Base-by-base conservation (phyloP, 331 rosid genomes). In the Arachis monticola region DNA sequence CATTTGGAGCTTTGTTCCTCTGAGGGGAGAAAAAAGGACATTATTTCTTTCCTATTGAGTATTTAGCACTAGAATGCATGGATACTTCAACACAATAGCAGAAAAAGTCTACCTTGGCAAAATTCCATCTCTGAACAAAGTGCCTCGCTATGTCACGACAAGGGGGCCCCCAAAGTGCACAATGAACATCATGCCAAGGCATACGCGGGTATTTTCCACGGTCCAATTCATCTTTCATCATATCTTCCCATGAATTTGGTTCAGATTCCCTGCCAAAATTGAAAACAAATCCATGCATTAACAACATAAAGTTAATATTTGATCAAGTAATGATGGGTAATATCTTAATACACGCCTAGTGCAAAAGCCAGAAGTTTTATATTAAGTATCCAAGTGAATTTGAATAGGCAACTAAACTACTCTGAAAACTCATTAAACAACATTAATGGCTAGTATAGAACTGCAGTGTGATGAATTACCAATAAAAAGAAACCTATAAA, bases 131-230 rank as follows among this genome's bases (percentile, higher is more conserved):
- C 88, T 95, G 99, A 85, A 95, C 99, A 84, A 95, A 95, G 80
- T 95, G 99, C 84, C 99, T 95, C 59, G 99, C 99, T 70, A 92
- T 77, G 71, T 95, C 99, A 72, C 96, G 98, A 84, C 99, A 95
- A 52, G 99, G 94, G 76, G 99, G 97, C 71, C 99, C 99, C 97
- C 96, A 92, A 70, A 95, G 89, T 80, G 99, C 97, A 83, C 99
- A 95, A 58, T 92, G 98, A 74, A 95, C 99, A 60, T 95, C 99
- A 79, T 95, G 98, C 99, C 99, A 95, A 73, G 99, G 99, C 99
- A 95, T 92, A 30, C 99, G 98, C 17, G 99, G 99, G 82, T 89
- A 92, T 74, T 86, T 92, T 70, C 27, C 74, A 38, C 99, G 98
- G 38, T 90, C 98, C 79, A 95, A 73, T 88, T 95, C 99, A 87